Evolutionary conservation across 768 basidiomycete species (phyloP), one percentile per base, ranked within the genome.

Genomic region (Inosperma sp.): DNA sequence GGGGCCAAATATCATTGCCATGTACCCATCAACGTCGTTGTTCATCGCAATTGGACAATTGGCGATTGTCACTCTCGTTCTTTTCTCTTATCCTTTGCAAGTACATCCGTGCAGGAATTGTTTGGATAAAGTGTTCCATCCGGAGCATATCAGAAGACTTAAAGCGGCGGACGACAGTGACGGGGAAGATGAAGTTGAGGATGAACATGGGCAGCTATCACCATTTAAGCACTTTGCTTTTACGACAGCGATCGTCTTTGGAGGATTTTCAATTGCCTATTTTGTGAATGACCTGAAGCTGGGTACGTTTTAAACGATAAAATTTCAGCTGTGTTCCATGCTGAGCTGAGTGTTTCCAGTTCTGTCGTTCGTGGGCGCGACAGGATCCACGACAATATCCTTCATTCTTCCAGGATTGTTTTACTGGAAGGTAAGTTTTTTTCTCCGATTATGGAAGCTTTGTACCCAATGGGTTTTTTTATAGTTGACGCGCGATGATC

Each of bases 371-470:
- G 95, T 99, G 30, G 96, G 96, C 2, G 86, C 93, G 19, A 97
- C 93, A 1, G 96, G 96, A 10, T 95, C 92, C 12, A 96, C 94
- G 21, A 95, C 93, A 16, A 92, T 98, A 52, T 93, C 91, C 1
- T 98, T 97, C 70, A 96, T 98, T 61, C 77, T 96, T 29, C 94
- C 93, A 0, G 93, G 92, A 2, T 69, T 93, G 43, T 88, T 96
- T 63, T 96, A 89, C 72, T 97, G 91, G 86, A 86, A 90, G 85
- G 88, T 86, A 57, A 57, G 70, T 49, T 13, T 33, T 23, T 52
- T 37, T 48, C 27, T 43, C 27, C 33, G 34, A 40, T n/a, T 41
- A 34, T 42, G 49, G 37, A 40, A 34, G 26, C 47, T 19, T 46
- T 55, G 51, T 53, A 55, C 41, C 40, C 43, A 30, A 46, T 37